A percentile compares a stretch with the other conserved stretches of the same genome.
Evolutionary conservation across 1,139 yeast species (phyloP).

Genomic region (Zygosaccharomyces sapae): DNA sequence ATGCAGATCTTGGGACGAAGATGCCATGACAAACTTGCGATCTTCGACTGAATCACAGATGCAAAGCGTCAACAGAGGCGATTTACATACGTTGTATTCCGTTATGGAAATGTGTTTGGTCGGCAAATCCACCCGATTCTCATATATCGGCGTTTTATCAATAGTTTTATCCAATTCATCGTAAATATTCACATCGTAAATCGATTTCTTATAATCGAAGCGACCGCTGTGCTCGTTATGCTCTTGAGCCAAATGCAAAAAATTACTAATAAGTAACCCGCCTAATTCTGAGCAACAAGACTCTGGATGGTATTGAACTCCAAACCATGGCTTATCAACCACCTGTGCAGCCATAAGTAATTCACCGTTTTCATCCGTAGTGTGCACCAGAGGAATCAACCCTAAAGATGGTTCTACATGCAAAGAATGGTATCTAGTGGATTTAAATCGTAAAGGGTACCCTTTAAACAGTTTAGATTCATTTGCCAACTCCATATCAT

Average conservation of each 20-base stretch:
- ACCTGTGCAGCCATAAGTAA: conserved; percentile 81
- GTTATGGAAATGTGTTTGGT: conserved; percentile 8
- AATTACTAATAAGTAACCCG: conserved; percentile 52
- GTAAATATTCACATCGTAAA: conserved; percentile 2
- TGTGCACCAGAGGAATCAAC: conserved; percentile 56
- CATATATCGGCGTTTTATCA: conserved; percentile 22
- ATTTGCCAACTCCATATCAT: conserved; percentile 39
- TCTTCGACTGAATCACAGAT: conserved; percentile 24
- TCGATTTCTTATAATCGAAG: conserved; percentile 5
- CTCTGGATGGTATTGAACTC: conserved; percentile 97
- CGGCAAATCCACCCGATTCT: not conserved
- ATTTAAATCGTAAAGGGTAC: conserved; percentile 46
- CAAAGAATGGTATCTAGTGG: conserved; percentile 88
- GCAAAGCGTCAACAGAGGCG: conserved; percentile 23
- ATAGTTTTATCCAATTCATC: conserved; percentile 18
- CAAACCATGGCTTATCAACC: conserved; percentile 62
- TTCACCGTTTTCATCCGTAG: conserved; percentile 38
- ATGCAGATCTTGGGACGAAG: conserved; percentile 27
- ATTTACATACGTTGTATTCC: conserved; percentile 12
- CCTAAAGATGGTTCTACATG: conserved; percentile 34
- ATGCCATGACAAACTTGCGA: conserved; percentile 32
- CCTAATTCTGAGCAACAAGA: conserved; percentile 81
- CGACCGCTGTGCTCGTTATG: conserved; percentile 37
- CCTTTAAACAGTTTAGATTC: conserved; percentile 41
- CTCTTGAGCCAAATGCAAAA: conserved; percentile 50